phyloP scores from a whole-genome alignment of 176 grass and related monocot species.

The Avena sativa region DNA sequence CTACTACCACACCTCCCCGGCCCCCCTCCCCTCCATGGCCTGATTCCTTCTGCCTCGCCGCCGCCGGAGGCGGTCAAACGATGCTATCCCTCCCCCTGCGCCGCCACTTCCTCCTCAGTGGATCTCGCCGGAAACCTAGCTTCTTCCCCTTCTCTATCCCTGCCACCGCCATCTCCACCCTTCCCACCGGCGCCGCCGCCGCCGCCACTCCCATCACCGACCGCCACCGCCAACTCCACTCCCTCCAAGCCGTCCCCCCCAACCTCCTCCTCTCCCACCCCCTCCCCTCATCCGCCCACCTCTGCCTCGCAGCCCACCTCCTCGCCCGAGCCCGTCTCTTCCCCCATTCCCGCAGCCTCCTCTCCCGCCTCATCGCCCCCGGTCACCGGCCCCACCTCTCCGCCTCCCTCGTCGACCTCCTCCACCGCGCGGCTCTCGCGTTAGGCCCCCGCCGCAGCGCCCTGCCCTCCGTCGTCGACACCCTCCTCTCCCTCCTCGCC shows the following conservation, averaged over 20 bases:
- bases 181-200: background rate
- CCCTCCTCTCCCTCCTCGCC: conserved; percentile 55
- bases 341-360: conserved; percentile 55
- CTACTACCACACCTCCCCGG: conserved; percentile 27
- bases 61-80: conserved; percentile 62
- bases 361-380: conserved; percentile 39
- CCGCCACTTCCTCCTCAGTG: conserved; percentile 19
- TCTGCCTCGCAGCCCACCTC: conserved; percentile 59
- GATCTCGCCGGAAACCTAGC: conserved; percentile 35
- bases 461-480: conserved; percentile 48
- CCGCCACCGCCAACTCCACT: conserved; percentile 42
- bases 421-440: conserved; percentile 41
- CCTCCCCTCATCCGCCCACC: conserved; percentile 53
- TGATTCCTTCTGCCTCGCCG: conserved; percentile 48
- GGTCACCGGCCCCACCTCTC: conserved; percentile 35
- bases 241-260: conserved; percentile 38
- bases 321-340: conserved; percentile 53
- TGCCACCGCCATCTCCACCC: conserved; percentile 37
- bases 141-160: background rate
- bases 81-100: conserved; percentile 50
- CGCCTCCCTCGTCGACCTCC: conserved; percentile 58
- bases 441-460: conserved; percentile 50
- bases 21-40: conserved; percentile 41
- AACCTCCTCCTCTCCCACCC: conserved; percentile 49
- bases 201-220: conserved; percentile 42